Base-by-base conservation (phyloP, 345 rosid genomes). In the Chamaenerion angustifolium region DNA sequence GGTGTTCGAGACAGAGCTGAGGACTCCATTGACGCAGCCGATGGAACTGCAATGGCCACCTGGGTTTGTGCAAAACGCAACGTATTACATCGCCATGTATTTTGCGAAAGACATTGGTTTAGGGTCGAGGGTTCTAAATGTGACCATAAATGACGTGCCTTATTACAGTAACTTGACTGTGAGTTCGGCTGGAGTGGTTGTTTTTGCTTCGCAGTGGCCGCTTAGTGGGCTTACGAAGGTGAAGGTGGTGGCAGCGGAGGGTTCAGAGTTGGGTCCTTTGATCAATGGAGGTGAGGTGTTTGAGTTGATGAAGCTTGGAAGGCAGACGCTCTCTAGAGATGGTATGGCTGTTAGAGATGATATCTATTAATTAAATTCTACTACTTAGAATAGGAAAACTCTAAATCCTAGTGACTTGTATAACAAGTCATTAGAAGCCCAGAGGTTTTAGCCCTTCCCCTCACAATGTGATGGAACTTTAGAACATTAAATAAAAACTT, bases 201-300 rank as follows among this genome's bases (percentile, higher is more conserved):
- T 87, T 44, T 82, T 78, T 45, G 57, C 96, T 1, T 71, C 63
- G 0, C 58, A 45, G 59, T 92, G 95, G 98, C 95, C 77, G 49
- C 96, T 92, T 44, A 48, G 14, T 51, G 96, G 88, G 57, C 62
- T 51, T 25, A 87, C 88, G 0, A 76, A 58, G 43, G 37, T 87
- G 49, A 73, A 63, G 43, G 57, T 92, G 59, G 77, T 46, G 50
- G 75, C 98, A 40, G 63, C 70, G 59, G 48, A 68, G 43, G 78
- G 76, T 62, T 78, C 93, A 19, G 67, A 37, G 19, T 54, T 67
- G 40, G 55, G 73, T 16, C 98, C 96, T 52, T 67, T 79, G 61
- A 63, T 92, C 63, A 87, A 87, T 57, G 88, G 76, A 41, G 98
- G 95, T 8, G 96, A 92, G 62, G 70, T 80, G 63, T 87, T 92